A percentile compares a stretch with the other conserved stretches of the same genome.
Conservation (phyloP, 495 filamentous ascomycete species). For the Aspergillus wentii region DNA sequence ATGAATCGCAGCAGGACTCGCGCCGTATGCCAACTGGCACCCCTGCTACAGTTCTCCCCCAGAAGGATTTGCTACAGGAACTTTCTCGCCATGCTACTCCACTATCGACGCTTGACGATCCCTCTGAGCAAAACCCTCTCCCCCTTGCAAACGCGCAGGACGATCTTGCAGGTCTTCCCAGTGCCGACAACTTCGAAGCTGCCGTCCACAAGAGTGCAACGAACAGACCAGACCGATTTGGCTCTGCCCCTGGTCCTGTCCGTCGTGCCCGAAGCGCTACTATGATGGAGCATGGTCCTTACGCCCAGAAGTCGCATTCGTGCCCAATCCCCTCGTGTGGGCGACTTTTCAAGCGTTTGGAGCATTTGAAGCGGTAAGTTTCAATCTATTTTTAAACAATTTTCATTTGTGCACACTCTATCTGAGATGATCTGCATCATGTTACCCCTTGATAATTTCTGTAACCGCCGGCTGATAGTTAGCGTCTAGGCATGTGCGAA, state of each 20-base stretch:
- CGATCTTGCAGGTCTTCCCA: slow-evolving; percentile 61
- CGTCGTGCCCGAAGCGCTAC: slow-evolving; percentile 92
- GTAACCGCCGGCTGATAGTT: slow-evolving; percentile 54
- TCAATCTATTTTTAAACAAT: slow-evolving; percentile 18
- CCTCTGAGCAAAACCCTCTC: slow-evolving; percentile 65
- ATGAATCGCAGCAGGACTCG: slow-evolving; percentile 65
- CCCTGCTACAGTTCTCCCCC: slow-evolving; percentile 61
- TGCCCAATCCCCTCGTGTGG: slow-evolving; percentile 99
- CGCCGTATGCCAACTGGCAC: slow-evolving; percentile 53
- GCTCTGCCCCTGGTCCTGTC: slow-evolving; percentile 68
- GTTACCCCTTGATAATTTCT: slow-evolving; percentile 35
- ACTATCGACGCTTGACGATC: slow-evolving; percentile 71
- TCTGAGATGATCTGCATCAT: slow-evolving; percentile 15
- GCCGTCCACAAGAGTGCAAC: slow-evolving; percentile 56
- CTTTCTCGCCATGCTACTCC: slow-evolving; percentile 88
- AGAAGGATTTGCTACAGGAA: slow-evolving; percentile 72
- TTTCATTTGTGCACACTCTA: slow-evolving; percentile 7
- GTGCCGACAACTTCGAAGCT: slow-evolving; percentile 55
- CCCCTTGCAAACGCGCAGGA: slow-evolving; percentile 56
- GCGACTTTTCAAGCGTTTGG: slow-evolving; percentile 95
- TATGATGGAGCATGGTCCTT: slow-evolving; percentile 92
- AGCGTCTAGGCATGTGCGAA: slow-evolving; percentile 85
- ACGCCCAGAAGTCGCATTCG: slow-evolving; percentile 95
- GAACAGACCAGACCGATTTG: slow-evolving; percentile 55
- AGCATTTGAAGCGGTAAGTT: slow-evolving; percentile 96